These are phyloP conservation scores for Pichia sp. DNA, from an alignment of 1,139 yeast species.

Conservation along the genomic window DNA sequence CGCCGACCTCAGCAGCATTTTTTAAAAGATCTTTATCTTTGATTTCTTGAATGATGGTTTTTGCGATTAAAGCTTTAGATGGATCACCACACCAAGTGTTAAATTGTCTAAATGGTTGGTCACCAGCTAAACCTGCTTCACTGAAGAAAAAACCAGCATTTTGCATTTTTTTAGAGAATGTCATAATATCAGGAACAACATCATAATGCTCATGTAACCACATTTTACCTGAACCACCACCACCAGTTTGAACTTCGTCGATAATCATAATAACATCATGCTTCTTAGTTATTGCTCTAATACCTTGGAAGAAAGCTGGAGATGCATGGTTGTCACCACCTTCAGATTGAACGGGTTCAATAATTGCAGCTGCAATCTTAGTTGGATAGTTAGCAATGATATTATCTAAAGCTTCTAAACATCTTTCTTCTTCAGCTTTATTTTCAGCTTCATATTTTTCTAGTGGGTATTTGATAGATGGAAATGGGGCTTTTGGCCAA, in stretches of 20 bases:
- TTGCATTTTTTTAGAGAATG: conserved; percentile 73
- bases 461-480: conserved; percentile 58
- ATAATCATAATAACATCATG: conserved; percentile 63
- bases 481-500: conserved; percentile 76
- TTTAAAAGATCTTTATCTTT: conserved; percentile 44
- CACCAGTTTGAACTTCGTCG: conserved; percentile 84
- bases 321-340: conserved; percentile 87
- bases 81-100: conserved; percentile 87
- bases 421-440: conserved; percentile 52
- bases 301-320: conserved; percentile 64
- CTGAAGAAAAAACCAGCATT: conserved; percentile 73
- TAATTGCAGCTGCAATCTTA: conserved; percentile 61
- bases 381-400: conserved; percentile 42
- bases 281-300: conserved; percentile 61
- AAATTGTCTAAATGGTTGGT: conserved; percentile 65
- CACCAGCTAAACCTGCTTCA: conserved; percentile 61
- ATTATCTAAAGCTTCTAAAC: conserved; percentile 50
- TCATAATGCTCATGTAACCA: conserved; percentile 85
- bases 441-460: conserved; percentile 46
- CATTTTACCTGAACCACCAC: conserved; percentile 74
- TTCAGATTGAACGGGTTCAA: conserved; percentile 80
- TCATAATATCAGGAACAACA: conserved; percentile 60
- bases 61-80: conserved; percentile 34
- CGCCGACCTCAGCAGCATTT: conserved; percentile 52
- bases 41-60: conserved; percentile 56